A percentile compares a stretch with the other conserved stretches of the same genome.
phyloP scores from a whole-genome alignment of 2,329 filamentous ascomycete species.

The Penicillium sp. region DNA sequence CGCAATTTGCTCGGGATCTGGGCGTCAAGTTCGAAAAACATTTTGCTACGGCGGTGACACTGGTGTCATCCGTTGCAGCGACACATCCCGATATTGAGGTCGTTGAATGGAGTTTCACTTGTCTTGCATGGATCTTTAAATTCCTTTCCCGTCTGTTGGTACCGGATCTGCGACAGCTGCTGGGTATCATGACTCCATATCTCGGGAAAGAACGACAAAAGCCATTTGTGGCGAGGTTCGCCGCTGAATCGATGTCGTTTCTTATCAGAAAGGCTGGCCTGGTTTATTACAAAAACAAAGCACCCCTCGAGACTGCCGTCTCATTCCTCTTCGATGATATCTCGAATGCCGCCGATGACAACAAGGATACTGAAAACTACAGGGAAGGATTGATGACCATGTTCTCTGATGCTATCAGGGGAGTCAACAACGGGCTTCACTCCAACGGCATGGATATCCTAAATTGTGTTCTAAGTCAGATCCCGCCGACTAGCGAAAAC shows the following conservation, averaged over 20 bases:
- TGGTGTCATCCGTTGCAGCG: constrained; percentile 69
- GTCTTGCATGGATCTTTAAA: constrained; percentile 91
- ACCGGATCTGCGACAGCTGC: constrained; percentile 74
- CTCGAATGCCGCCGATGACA: constrained; percentile 25
- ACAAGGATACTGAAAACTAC: constrained; percentile 50
- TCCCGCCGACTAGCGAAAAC: constrained; percentile 24
- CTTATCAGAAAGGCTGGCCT: constrained; percentile 79
- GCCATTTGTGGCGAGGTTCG: constrained; percentile 79
- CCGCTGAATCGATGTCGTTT: constrained; percentile 90
- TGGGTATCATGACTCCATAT: constrained; percentile 71
- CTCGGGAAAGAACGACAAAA: constrained; percentile 76
- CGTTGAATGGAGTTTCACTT: constrained; percentile 96
- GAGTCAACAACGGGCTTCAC: constrained; percentile 51
- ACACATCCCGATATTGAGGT: constrained; percentile 71
- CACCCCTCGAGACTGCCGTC: constrained; percentile 62
- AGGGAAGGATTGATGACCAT: constrained; percentile 84
- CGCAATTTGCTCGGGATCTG: constrained; percentile 89
- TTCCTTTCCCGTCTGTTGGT: constrained; percentile 83
- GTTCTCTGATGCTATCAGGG: constrained; percentile 71
- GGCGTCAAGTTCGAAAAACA: constrained; percentile 80
- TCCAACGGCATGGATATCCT: constrained; percentile 50
- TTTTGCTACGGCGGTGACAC: constrained; percentile 64
- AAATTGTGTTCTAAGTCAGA: constrained; percentile 40
- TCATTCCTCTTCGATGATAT: constrained; percentile 64
- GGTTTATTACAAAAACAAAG: constrained; percentile 62